Base-by-base conservation (phyloP, 768 basidiomycete species). In the Candolleomyces efflorescens region DNA sequence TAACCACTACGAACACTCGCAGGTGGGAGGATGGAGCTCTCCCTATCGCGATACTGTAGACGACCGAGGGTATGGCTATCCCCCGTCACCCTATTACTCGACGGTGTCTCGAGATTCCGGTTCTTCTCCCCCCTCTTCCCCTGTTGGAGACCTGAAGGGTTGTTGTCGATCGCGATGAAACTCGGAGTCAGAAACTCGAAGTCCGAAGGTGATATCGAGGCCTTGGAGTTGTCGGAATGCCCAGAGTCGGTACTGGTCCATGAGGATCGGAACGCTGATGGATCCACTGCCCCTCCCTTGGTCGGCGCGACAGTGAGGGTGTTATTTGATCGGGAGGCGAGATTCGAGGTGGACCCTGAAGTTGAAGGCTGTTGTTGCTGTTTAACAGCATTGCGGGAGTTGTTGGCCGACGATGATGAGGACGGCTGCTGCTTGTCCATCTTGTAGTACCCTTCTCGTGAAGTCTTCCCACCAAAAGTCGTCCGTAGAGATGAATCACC, bases 171-270 rank as follows among this genome's bases (percentile, higher is more conserved):
- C 10, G 49, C 49, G 23, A 51, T 51, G 27, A 51, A 51, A 17
- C 49, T 51, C 15, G 49, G 49, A 12, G 49, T 51, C 49, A 51
- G 27, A n/a, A 51, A 51, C 49, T 51, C 49, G 24, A 51, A 51
- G 20, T 51, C 49, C 5, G 49, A 51, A 5, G 24, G 49, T 7
- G 49, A 26, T 22, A 51, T 51, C 15, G 49, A 51, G 26, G 23
- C 46, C 46, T 48, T 18, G 46, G n/a, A 15, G 49, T 51, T 24
- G 27, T 51, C 49, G 7, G 44, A 46, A 13, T 46, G 10, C 44
- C 20, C 44, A 26, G 49, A 51, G 49, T 51, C 49, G 26, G 49
- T 51, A 17, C 49, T 51, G 3, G 23, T 51, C 49, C 49, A 51
- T 12, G 49, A 51, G 5, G 49, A 51, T 20, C 49, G 18, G 49